Base-by-base conservation (phyloP, 2,329 filamentous ascomycete genomes). In the Camptophora hylomeconis region DNA sequence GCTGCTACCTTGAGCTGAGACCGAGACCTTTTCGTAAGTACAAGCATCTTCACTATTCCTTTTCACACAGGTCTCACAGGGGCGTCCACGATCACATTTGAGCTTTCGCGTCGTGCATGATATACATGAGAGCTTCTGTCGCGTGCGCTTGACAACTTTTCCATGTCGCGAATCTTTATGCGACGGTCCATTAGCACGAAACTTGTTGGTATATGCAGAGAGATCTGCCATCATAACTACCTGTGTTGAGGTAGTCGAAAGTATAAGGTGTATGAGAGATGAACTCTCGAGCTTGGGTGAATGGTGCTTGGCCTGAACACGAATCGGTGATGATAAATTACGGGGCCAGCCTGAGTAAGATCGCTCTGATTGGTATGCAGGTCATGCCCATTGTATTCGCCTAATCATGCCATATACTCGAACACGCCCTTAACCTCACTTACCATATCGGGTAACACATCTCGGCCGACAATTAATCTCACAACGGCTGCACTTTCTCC, bases 121-220 rank as follows among this genome's bases (percentile, higher is more conserved):
- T 11, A 37, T 35, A 26, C 48, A 50, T 15, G 48, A 93, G 23
- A 95, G 64, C 26, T 87, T 87, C 10, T 94, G 78, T 36, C 87
- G 69, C 49, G 94, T 94, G 51, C 87, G 73, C 61, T 89, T 92
- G 42, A 83, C 76, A 36, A 94, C 79, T 26, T 41, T 42, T 35
- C 35, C 31, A n/a, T n/a, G n/a, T n/a, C n/a, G n/a, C 47, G 79
- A 92, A 43, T 86, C 78, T 30, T 80, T 73, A 12, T 17, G 38
- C 63, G 74, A n/a, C 82, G 89, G 5, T 80, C 80, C 22, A 75
- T 78, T 33, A 76, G 75, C 41, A 17, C 41, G 32, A 34, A 42
- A 44, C 24, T 42, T 44, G 25, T 39, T 33, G 6, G 40, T 43
- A n/a, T 37, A 32, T 8, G 38, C 31, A 5, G 32, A 33, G 21